Percentiles rank a stretch among this genome's conserved stretches.
Evolutionary conservation across 139 green algal genomes (phyloP).

Genomic region (Chlamydomonas applanata): DNA sequence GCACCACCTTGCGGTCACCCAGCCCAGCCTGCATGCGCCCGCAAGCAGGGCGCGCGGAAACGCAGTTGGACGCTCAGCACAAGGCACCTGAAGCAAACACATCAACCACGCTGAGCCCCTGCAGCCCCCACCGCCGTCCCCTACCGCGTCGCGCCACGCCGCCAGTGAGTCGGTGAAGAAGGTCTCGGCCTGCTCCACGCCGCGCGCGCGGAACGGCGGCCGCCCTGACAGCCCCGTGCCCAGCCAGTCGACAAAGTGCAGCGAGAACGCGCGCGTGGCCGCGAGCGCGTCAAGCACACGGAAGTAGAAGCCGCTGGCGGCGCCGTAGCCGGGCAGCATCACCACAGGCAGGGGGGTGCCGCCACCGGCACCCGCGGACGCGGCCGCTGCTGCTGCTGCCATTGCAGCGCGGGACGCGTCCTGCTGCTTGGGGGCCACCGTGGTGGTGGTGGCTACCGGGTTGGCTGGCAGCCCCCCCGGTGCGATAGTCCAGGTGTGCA

Average conservation of each 20-base stretch:
- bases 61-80: background rate
- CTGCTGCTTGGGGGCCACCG: constrained; percentile 1
- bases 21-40: constrained; percentile 4
- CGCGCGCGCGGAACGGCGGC: constrained; percentile 61
- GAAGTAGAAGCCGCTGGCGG: constrained; percentile 65
- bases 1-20: constrained; percentile 45
- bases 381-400: background rate
- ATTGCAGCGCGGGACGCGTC: background rate
- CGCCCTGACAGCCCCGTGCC: constrained; percentile 81
- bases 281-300: constrained; percentile 49
- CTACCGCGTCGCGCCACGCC: constrained; percentile 59
- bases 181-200: constrained; percentile 60
- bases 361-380: constrained; percentile 1
- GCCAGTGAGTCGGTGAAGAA: constrained; percentile 80
- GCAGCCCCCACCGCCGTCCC: constrained; percentile 21
- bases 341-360: constrained; percentile 71
- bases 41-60: background rate
- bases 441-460: too few species aligned
- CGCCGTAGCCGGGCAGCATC: constrained; percentile 70
- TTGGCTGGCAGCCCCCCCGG: too few species aligned
- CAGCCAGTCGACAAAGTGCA: constrained; percentile 78
- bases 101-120: background rate
- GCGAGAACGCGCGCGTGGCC: constrained; percentile 31
- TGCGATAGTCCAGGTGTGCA: constrained; percentile 63
- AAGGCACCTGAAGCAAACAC: background rate